Evolutionary conservation across 495 filamentous ascomycete species (phyloP), one percentile per base, ranked within the genome.

Genomic region (Talaromyces proteolyticus): DNA sequence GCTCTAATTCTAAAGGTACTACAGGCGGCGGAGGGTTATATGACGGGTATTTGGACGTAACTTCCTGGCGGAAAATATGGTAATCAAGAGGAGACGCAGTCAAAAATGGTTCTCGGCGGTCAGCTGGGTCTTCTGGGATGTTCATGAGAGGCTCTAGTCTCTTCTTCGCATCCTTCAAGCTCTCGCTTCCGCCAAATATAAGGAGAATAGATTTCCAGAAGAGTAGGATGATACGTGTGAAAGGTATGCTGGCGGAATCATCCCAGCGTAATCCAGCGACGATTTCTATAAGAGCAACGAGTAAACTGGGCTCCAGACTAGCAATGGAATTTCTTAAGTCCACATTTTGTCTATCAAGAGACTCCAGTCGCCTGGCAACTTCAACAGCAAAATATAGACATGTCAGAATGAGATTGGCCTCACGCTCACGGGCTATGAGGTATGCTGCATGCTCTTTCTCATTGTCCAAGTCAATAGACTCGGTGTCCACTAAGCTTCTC

Each of bases 31-130:
- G 94, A 4, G 93, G 92, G 52, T 91, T 84, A 64, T 97, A 98
- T 4, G 94, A 87, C 4, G 93, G 93, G 60, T 98, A 98, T 70
- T 98, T 98, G 0, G 93, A 97, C n/a, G 84, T 95, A 55, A 98
- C 90, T 64, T 98, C 93, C 64, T 97, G 92, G 21, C 94, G 84
- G 61, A 98, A 98, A 11, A 89, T 75, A 61, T 97, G 92, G 59
- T 98, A 98, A 59, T 98, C 94, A 8, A 98, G 74, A 11, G 94
- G 93, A 8, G 91, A 95, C 4, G 93, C 91, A 1, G 85, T 94
- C 49, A 98, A 89, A 34, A 89, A 66, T 0, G 80, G 65, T 64
- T 69, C 64, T 56, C 73, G 54, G 44, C 66, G 59, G 19, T 44
- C 26, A 18, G 61, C 64, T 3, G 62, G 47, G 29, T 70, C 63